Percentiles rank a stretch among this genome's conserved stretches.
Conservation (phyloP, 192 early-diverging fungal species). For the Podila epicladia region DNA sequence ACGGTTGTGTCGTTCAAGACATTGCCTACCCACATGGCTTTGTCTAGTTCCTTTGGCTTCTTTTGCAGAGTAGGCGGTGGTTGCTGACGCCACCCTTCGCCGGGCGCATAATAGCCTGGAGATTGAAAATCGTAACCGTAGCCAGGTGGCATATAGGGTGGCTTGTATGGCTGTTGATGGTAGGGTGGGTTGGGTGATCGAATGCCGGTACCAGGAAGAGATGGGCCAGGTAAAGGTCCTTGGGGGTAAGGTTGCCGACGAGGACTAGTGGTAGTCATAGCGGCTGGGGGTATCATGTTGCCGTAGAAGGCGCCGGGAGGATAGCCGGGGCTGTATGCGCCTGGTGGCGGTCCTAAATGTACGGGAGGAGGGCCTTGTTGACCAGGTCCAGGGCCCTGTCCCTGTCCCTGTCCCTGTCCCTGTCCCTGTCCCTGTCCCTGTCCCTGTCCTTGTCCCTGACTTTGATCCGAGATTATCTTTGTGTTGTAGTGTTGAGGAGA, state of each 20-base stretch:
- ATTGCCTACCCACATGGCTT: conserved; percentile 63
- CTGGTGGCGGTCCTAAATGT: conserved; percentile 7
- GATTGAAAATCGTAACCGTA: conserved; percentile 18
- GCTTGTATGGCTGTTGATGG: conserved; percentile 10
- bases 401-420: background rate
- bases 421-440: background rate
- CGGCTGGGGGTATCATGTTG: no score
- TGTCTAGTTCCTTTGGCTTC: conserved; percentile 62
- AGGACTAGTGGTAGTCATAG: background rate
- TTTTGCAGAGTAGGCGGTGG: conserved; percentile 38
- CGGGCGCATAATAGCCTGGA: conserved; percentile 19
- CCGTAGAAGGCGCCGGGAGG: no score
- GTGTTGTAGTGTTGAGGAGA: conserved; percentile 9
- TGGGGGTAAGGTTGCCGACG: background rate
- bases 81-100: conserved; percentile 24
- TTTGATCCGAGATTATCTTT: conserved; percentile 21
- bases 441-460: background rate
- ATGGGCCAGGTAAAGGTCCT: background rate
- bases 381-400: conserved; percentile 8
- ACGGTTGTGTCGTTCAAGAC: conserved; percentile 54
- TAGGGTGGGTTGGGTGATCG: conserved; percentile 9
- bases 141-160: conserved; percentile 12
- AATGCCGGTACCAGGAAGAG: background rate
- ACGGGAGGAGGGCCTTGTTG: conserved; percentile 3
- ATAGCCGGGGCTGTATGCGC: no score